phyloP scores from a whole-genome alignment of 2,329 filamentous ascomycete genomes.

The Pyrenophora graminea region DNA sequence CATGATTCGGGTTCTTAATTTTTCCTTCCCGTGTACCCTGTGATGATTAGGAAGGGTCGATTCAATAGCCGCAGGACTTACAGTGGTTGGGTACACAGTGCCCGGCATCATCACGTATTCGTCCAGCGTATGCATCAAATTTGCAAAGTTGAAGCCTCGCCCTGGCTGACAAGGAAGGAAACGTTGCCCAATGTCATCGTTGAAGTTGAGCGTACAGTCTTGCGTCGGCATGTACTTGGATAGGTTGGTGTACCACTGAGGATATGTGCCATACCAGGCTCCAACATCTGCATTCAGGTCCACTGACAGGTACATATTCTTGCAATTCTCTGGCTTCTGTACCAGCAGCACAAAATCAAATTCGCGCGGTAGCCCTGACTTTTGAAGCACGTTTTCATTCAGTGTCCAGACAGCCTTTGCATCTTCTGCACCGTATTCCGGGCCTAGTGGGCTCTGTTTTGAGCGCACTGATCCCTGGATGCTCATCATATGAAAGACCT shows the following conservation, averaged over 20 bases:
- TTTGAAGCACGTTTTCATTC: constrained; percentile 55
- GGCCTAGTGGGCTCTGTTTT: constrained; percentile 41
- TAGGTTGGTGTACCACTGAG: constrained; percentile 47
- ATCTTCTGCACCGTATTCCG: constrained; percentile 49
- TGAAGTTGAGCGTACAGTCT: constrained; percentile 47
- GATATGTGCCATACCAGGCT: constrained; percentile 49
- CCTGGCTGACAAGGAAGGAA: constrained; percentile 45
- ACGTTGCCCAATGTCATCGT: constrained; percentile 50
- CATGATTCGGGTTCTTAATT: constrained; percentile 1
- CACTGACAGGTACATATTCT: constrained; percentile 47
- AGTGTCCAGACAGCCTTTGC: constrained; percentile 56
- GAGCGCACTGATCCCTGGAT: constrained; percentile 55
- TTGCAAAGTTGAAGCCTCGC: constrained; percentile 54
- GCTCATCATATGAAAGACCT: constrained; percentile 55
- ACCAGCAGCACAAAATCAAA: constrained; percentile 58
- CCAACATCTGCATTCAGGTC: constrained; percentile 52
- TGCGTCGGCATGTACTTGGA: constrained; percentile 46
- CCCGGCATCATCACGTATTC: constrained; percentile 54
- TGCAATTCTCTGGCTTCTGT: constrained; percentile 50
- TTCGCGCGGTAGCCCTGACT: constrained; percentile 55
- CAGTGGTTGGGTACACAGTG: constrained; percentile 44
- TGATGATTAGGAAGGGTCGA: background rate
- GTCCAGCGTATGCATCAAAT: constrained; percentile 47
- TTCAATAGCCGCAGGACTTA: constrained; percentile 4
- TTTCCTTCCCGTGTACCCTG: constrained; percentile 14